These are phyloP conservation scores for Fragaria ananassa DNA, from an alignment of 306 rosid genomes.

Conservation along the genomic window DNA sequence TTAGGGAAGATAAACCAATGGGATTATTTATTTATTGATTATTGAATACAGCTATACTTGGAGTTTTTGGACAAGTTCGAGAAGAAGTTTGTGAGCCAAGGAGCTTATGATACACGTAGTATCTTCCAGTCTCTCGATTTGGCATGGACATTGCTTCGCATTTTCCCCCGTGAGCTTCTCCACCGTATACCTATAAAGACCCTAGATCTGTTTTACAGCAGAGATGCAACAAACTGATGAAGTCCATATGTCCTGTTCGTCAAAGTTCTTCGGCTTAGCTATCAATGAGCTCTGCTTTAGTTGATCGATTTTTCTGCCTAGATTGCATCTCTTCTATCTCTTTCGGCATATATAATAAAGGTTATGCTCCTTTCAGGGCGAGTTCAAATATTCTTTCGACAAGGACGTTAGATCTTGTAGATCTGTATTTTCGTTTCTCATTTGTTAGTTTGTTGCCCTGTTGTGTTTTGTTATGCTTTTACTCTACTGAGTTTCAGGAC, in stretches of 20 bases:
- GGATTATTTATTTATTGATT: background rate
- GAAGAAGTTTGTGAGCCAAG: constrained; percentile 94
- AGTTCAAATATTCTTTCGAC: constrained; percentile 35
- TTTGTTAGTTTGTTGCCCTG: constrained; percentile 25
- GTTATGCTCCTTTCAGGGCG: constrained; percentile 43
- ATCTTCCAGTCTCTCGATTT: constrained; percentile 97
- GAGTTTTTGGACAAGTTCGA: constrained; percentile 99
- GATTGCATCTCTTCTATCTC: constrained; percentile 32
- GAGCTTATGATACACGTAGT: constrained; percentile 97
- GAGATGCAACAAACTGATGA: constrained; percentile 80
- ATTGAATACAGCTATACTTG: constrained; percentile 69
- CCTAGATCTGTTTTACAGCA: constrained; percentile 83
- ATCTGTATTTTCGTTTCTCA: constrained; percentile 30
- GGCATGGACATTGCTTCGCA: constrained; percentile 97
- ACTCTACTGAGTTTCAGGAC: background rate
- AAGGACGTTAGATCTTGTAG: constrained; percentile 46
- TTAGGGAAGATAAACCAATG: constrained; percentile 20
- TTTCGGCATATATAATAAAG: constrained; percentile 47
- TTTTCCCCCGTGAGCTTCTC: constrained; percentile 99
- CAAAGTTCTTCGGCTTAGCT: constrained; percentile 30
- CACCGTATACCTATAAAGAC: constrained; percentile 99
- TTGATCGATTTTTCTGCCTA: constrained; percentile 40
- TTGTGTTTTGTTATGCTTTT: constrained; percentile 20
- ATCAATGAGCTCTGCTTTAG: constrained; percentile 32
- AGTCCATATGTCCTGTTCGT: constrained; percentile 22